Evolutionary conservation across 225 moss, liverwort and hornwort genomes (phyloP).

Genomic region (Rhytidiadelphus loreus): DNA sequence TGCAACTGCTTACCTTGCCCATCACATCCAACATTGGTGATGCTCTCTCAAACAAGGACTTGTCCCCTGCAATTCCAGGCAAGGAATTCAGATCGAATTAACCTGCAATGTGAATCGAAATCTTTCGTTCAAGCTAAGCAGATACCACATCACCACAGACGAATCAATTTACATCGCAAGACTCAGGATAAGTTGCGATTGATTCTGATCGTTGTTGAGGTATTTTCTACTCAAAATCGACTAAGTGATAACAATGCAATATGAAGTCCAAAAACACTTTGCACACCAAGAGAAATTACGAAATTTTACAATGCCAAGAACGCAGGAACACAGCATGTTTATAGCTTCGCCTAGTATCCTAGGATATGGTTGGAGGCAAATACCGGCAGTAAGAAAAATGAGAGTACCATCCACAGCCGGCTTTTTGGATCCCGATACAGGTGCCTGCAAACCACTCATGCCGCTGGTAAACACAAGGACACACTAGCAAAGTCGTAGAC

Average conservation of each 20-base stretch:
- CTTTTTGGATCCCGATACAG: constrained; percentile 89
- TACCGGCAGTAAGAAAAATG: constrained; percentile 79
- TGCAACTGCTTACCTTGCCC: constrained; percentile 59
- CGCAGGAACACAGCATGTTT: background rate
- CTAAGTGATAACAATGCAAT: background rate
- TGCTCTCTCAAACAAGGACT: constrained; percentile 53
- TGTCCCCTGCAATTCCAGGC: constrained; percentile 57
- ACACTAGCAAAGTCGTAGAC: background rate
- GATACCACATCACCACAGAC: background rate
- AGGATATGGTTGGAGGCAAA: background rate
- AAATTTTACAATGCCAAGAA: background rate
- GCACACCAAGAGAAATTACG: background rate
- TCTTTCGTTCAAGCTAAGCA: background rate
- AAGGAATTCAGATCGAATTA: background rate
- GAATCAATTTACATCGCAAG: background rate
- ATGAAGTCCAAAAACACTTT: background rate
- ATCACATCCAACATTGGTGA: constrained; percentile 82
- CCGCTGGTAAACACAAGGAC: background rate
- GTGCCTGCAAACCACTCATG: constrained; percentile 65
- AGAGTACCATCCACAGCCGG: constrained; percentile 85
- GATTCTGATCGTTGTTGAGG: background rate
- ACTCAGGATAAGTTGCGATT: background rate
- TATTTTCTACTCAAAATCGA: background rate
- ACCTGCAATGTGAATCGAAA: background rate
- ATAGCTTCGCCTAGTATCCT: background rate